These are phyloP conservation scores for Rossbeevera mucosa DNA, from an alignment of 768 basidiomycete genomes.

Conservation along the genomic window DNA sequence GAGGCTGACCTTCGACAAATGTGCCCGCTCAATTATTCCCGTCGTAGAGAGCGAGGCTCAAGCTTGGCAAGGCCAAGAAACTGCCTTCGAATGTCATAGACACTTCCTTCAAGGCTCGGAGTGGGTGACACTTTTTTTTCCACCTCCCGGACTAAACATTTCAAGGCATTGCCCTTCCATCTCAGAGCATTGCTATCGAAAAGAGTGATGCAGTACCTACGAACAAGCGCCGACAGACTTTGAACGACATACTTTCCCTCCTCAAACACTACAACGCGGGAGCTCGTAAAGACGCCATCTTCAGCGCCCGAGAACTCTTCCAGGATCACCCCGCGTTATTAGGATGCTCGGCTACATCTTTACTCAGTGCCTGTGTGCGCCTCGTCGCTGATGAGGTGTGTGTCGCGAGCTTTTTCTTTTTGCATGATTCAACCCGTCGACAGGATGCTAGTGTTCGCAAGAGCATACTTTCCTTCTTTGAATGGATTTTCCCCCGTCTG, in stretches of 20 bases:
- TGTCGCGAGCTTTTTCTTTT: background rate
- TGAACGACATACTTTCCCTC: constrained; percentile 72
- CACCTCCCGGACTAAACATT: constrained; percentile 4
- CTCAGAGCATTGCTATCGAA: constrained; percentile 67
- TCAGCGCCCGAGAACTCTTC: constrained; percentile 69
- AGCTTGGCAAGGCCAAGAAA: constrained; percentile 93
- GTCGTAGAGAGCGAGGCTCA: constrained; percentile 87
- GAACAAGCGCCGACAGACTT: constrained; percentile 70
- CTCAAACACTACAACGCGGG: constrained; percentile 79
- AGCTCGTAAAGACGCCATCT: constrained; percentile 74
- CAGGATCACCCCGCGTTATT: constrained; percentile 56
- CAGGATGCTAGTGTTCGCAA: constrained; percentile 83
- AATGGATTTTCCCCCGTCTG: constrained; percentile 67
- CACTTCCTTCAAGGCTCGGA: constrained; percentile 92
- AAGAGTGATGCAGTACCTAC: constrained; percentile 57
- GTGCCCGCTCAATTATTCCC: background rate
- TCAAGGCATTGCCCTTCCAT: constrained; percentile 83
- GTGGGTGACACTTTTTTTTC: constrained; percentile 43
- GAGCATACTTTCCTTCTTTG: constrained; percentile 58
- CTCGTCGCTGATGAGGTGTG: constrained; percentile 79
- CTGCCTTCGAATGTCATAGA: constrained; percentile 80
- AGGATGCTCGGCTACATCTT: constrained; percentile 43
- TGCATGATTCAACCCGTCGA: constrained; percentile 1
- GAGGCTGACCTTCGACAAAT: constrained; percentile 10
- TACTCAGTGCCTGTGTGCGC: constrained; percentile 61